A percentile compares a stretch with the other conserved stretches of the same genome.
These are phyloP conservation scores for Macrolepiota albuminosa DNA, from an alignment of 768 basidiomycete genomes.

Conservation along the genomic window DNA sequence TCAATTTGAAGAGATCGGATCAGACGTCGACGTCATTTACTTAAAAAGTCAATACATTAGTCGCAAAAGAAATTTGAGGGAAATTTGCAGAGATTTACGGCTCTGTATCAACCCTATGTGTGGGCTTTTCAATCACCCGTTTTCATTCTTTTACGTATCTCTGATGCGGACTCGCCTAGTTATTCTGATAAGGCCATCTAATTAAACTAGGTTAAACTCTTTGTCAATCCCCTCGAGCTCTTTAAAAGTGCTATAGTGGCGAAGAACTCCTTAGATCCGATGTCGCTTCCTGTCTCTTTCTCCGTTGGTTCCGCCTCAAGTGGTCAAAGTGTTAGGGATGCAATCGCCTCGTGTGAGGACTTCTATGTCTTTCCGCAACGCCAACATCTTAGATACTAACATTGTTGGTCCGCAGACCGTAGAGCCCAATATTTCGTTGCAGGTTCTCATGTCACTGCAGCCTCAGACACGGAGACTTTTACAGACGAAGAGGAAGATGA, in stretches of 20 bases:
- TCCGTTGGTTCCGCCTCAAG: slow-evolving; percentile 45
- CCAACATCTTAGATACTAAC: neutral
- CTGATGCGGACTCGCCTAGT: neutral
- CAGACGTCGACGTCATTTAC: neutral
- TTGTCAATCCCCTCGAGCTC: neutral
- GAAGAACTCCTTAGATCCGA: neutral
- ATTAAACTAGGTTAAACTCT: neutral
- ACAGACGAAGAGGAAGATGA: slow-evolving; percentile 36
- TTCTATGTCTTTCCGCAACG: neutral
- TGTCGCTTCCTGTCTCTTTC: slow-evolving; percentile 47
- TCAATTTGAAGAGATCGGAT: neutral
- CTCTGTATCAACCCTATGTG: neutral
- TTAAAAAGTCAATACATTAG: neutral
- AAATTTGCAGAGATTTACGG: neutral
- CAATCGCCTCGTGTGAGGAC: slow-evolving; percentile 54
- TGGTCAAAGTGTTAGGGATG: slow-evolving; percentile 46
- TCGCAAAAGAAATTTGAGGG: neutral
- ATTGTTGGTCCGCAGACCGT: slow-evolving; percentile 41
- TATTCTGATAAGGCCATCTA: neutral
- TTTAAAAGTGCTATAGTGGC: neutral
- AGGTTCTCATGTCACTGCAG: slow-evolving; percentile 50
- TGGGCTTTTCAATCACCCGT: neutral
- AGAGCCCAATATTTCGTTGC: slow-evolving; percentile 64
- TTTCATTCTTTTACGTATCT: neutral
- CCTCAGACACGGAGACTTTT: slow-evolving; percentile 34